These are phyloP conservation scores for Annona squamosa DNA, from an alignment of 164 flowering plant species.

Conservation along the genomic window DNA sequence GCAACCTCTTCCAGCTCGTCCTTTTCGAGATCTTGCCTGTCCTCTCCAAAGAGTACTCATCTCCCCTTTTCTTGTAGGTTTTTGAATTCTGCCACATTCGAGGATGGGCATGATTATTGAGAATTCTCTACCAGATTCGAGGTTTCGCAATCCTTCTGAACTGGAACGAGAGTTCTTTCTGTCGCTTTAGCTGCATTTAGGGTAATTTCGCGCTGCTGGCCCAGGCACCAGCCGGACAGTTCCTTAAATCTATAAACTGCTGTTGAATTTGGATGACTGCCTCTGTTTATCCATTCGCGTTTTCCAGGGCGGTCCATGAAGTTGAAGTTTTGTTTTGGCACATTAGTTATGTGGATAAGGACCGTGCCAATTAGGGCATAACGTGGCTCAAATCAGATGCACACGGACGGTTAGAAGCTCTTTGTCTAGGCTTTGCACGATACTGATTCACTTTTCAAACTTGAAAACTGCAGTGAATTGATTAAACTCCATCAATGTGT, in stretches of 20 bases:
- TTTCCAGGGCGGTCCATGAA: too few relatives aligned
- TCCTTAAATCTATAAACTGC: too few relatives aligned
- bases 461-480: neutral
- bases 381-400: neutral
- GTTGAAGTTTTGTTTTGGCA: too few relatives aligned
- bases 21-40: slow-evolving; percentile 94
- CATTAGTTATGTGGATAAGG: too few relatives aligned
- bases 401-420: neutral
- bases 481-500: neutral
- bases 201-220: too few relatives aligned
- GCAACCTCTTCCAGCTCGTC: slow-evolving; percentile 89
- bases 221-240: too few relatives aligned
- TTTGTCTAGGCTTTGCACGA: neutral
- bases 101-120: neutral
- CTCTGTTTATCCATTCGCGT: too few relatives aligned
- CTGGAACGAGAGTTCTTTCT: neutral
- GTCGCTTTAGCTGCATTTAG: too few relatives aligned
- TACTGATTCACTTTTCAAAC: neutral
- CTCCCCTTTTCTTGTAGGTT: neutral
- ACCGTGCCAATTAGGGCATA: too few relatives aligned
- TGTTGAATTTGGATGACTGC: too few relatives aligned
- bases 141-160: neutral
- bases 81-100: neutral
- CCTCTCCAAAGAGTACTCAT: slow-evolving; percentile 76
- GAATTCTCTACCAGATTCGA: neutral